Evolutionary conservation across 371 early-diverging fungal genomes (phyloP).

Genomic region (Mortierella polycephala): DNA sequence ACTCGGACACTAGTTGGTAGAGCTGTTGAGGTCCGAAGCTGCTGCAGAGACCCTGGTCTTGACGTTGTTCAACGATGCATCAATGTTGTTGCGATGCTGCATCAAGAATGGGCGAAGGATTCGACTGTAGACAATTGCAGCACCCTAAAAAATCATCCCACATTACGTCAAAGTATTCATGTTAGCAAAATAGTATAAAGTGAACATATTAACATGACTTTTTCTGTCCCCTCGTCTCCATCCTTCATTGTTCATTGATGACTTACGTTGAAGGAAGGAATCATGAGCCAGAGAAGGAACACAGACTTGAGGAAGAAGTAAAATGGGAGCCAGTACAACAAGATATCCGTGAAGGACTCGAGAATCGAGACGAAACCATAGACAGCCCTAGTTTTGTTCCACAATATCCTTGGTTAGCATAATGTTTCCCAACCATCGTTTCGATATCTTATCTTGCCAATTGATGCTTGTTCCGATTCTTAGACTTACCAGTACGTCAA

Average conservation of each 20-base stretch:
- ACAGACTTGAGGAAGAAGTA: conserved; percentile 93
- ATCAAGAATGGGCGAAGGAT: conserved; percentile 69
- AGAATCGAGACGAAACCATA: conserved; percentile 84
- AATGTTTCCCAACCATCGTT: conserved; percentile 1
- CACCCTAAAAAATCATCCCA: conserved; percentile 57
- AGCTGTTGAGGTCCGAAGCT: conserved; percentile 48
- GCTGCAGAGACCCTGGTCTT: conserved; percentile 54
- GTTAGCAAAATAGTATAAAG: background rate
- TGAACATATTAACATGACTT: too few relatives aligned
- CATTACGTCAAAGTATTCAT: too few relatives aligned
- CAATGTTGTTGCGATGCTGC: conserved; percentile 54
- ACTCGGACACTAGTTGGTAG: too few relatives aligned
- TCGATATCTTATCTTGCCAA: background rate
- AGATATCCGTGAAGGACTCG: conserved; percentile 87
- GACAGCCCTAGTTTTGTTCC: conserved; percentile 67
- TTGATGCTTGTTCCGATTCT: too few relatives aligned
- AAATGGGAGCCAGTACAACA: conserved; percentile 93
- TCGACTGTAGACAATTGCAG: conserved; percentile 62
- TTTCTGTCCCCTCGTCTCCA: background rate
- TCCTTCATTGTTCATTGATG: background rate
- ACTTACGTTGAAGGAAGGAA: conserved; percentile 82
- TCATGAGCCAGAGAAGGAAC: conserved; percentile 84
- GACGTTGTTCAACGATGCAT: conserved; percentile 44
- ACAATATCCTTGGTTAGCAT: background rate
- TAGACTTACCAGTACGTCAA: conserved; percentile 72